phyloP scores from a whole-genome alignment of 345 rosid species.

The Jatropha curcas region DNA sequence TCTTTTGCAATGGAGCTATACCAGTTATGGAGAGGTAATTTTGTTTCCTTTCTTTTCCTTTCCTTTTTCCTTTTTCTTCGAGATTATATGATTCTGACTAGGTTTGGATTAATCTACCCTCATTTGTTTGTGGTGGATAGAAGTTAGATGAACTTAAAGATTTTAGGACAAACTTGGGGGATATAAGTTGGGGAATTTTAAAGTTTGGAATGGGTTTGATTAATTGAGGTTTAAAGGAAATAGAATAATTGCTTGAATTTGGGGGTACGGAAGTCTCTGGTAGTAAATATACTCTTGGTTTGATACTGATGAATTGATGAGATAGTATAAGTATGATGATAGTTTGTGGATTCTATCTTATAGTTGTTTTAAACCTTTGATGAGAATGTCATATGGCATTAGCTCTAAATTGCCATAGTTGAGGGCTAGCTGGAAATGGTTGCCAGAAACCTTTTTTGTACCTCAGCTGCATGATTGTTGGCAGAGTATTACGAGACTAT shows the following conservation, averaged over 20 bases:
- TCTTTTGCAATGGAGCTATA: conserved; percentile 97
- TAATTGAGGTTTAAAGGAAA: background rate
- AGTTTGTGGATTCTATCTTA: background rate
- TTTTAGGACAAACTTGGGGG: background rate
- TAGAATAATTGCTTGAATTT: background rate
- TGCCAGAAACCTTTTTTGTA: background rate
- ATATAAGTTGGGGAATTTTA: background rate
- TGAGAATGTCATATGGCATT: background rate
- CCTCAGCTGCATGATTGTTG: background rate
- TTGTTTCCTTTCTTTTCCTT: conserved; percentile 5
- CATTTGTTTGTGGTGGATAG: background rate
- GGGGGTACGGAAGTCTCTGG: background rate
- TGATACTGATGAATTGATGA: background rate
- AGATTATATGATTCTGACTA: background rate
- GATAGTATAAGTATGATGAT: background rate
- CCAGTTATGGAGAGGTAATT: conserved; percentile 93
- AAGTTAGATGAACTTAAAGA: background rate
- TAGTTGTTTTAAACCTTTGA: background rate
- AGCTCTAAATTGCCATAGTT: background rate
- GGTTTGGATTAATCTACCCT: background rate
- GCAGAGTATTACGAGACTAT: background rate
- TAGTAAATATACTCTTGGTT: background rate
- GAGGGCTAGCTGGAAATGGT: background rate
- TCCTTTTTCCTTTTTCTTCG: background rate
- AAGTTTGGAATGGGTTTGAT: background rate